Evolutionary conservation across 306 rosid genomes (phyloP), one percentile per base, ranked within the genome.

Genomic region (Medicago arabica): DNA sequence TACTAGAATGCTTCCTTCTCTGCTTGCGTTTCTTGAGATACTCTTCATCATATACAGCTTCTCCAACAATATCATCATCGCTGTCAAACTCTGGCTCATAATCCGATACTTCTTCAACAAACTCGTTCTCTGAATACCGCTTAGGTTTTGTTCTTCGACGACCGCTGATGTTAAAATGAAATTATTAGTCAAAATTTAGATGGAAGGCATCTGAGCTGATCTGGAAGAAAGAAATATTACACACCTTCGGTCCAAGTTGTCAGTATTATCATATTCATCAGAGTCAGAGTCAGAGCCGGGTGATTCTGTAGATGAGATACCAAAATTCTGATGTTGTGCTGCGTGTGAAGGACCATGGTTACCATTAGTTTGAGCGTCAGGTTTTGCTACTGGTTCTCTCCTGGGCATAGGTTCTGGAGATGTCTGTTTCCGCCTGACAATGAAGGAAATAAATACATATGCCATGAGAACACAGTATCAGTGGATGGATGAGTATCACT

Each of bases 51-150:
- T 96, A 96, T 63, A 96, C 84, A 7, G 87, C 99, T 84, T 96
- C 99, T 39, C 99, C 99, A 72, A 96, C 97, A 77, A 96, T 96
- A 60, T 96, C 99, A 67, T 96, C 98, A 78, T 96, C 99, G 15
- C 98, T 96, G 78, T 91, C 97, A 39, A 83, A 92, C 47, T 87
- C 97, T 70, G 81, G 87, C 41, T 90, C 98, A 76, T 92, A 87
- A 82, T 90, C 97, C 43, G 97, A 90, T 31, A 88, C 80, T 38
- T 85, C 92, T 61, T 88, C 97, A 61, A 92, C 88, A 68, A 87
- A 96, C 13, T 92, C 99, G 47, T 84, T 92, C 79, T 84, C 93
- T 36, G 97, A 92, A 84, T 96, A 96, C 71, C 97, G 92, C 67
- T 83, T 89, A 65, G 99, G 99, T 84, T 91, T 90, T 81, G 83